These are phyloP conservation scores for Chlamydomonas reinhardtii DNA, from an alignment of 163 green algal genomes.

Conservation along the genomic window DNA sequence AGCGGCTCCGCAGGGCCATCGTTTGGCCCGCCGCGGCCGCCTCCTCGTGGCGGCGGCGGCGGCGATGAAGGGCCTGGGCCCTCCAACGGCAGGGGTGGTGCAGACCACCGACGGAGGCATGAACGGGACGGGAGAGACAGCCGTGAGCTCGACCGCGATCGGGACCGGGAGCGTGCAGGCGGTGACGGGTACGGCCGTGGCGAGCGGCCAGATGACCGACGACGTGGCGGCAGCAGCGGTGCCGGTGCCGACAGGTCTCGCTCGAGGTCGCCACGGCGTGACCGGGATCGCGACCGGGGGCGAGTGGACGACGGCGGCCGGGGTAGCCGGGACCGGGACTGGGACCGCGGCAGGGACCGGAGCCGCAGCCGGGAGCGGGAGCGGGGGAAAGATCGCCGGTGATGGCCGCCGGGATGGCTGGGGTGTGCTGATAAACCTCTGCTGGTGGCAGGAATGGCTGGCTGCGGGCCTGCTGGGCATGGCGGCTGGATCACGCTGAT, in stretches of 20 bases:
- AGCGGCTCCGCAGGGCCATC: background rate
- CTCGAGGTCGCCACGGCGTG: background rate
- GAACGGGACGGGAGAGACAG: background rate
- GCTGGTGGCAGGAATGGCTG: too few relatives aligned
- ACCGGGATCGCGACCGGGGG: background rate
- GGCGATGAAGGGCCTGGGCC: background rate
- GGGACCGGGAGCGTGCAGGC: background rate
- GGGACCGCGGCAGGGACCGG: background rate
- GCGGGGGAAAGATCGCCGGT: background rate
- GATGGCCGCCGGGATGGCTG: too few relatives aligned
- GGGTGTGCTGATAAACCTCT: too few relatives aligned
- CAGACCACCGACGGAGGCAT: background rate
- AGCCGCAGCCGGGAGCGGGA: conserved; percentile 26
- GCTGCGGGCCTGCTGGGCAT: too few relatives aligned
- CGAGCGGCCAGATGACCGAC: too few relatives aligned
- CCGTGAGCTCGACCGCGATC: background rate
- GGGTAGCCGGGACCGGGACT: background rate
- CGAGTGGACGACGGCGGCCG: background rate
- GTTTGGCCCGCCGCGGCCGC: background rate
- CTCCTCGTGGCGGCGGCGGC: too few relatives aligned
- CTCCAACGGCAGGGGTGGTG: background rate
- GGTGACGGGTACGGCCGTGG: too few relatives aligned
- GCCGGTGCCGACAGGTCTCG: too few relatives aligned
- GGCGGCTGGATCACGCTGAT: too few relatives aligned
- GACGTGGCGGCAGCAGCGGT: too few relatives aligned